These are phyloP conservation scores for Brassica cretica DNA, from an alignment of 345 rosid genomes.

Conservation along the genomic window DNA sequence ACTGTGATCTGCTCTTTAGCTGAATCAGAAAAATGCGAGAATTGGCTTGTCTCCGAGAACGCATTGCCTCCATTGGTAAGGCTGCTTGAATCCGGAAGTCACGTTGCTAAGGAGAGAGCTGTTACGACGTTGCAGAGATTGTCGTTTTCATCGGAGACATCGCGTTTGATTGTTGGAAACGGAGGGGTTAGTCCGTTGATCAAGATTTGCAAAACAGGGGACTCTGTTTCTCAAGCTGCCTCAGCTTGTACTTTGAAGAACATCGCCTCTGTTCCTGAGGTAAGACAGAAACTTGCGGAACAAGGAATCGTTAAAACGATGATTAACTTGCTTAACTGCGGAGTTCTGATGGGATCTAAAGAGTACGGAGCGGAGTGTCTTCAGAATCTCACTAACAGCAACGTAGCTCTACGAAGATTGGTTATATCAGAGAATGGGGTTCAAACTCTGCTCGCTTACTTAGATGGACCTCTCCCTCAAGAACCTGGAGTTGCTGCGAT, in stretches of 20 bases:
- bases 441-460: slow-evolving; percentile 58
- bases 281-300: slow-evolving; percentile 69
- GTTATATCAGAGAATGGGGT: slow-evolving; percentile 80
- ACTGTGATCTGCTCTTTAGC: slow-evolving; percentile 68
- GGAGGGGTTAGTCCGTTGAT: slow-evolving; percentile 75
- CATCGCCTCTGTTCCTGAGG: slow-evolving; percentile 78
- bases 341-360: slow-evolving; percentile 71
- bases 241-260: slow-evolving; percentile 83
- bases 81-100: slow-evolving; percentile 79
- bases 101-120: slow-evolving; percentile 70
- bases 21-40: slow-evolving; percentile 75
- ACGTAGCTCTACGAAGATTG: slow-evolving; percentile 60
- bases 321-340: slow-evolving; percentile 70
- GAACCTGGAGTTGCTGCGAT: slow-evolving; percentile 80
- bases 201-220: slow-evolving; percentile 70
- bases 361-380: slow-evolving; percentile 87
- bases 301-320: slow-evolving; percentile 76
- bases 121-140: slow-evolving; percentile 73
- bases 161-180: slow-evolving; percentile 80
- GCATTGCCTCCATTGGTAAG: slow-evolving; percentile 81
- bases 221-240: slow-evolving; percentile 82
- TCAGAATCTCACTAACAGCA: slow-evolving; percentile 82
- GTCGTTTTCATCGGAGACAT: slow-evolving; percentile 71
- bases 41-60: slow-evolving; percentile 85
- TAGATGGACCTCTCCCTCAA: slow-evolving; percentile 83